Conservation (phyloP, 2,329 filamentous ascomycete species). For the Sphaerulina musiva region DNA sequence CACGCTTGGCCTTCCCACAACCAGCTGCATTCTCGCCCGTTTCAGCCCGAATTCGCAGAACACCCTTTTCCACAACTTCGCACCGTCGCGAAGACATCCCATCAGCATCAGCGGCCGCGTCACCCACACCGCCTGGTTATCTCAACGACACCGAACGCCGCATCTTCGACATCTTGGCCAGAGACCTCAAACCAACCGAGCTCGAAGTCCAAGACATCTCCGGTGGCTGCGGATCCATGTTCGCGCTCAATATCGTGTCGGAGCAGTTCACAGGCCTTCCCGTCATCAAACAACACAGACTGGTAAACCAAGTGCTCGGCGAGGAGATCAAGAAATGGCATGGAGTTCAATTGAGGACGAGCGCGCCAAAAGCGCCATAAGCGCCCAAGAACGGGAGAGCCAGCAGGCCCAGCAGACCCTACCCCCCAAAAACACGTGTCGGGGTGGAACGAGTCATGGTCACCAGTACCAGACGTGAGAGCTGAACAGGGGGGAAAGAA, state of each 20-base stretch:
- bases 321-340: conserved; percentile 78
- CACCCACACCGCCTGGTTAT: conserved; percentile 39
- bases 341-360: conserved; percentile 72
- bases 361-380: conserved; percentile 36
- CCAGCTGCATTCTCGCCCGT: background rate
- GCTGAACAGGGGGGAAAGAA: too few species aligned
- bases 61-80: background rate
- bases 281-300: conserved; percentile 73
- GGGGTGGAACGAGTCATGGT: background rate
- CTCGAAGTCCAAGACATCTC: conserved; percentile 67
- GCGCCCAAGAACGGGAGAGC: background rate
- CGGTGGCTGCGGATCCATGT: conserved; percentile 82
- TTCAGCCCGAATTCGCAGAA: background rate
- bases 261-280: conserved; percentile 62
- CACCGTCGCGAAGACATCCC: background rate
- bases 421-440: too few species aligned
- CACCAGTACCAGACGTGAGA: background rate
- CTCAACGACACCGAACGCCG: conserved; percentile 42
- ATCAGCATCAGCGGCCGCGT: background rate
- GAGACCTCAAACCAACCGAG: conserved; percentile 38
- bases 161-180: conserved; percentile 44
- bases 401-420: too few species aligned
- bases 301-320: conserved; percentile 68
- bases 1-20: background rate
- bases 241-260: conserved; percentile 71